Evolutionary conservation across 2,329 filamentous ascomycete genomes (phyloP), one percentile per base, ranked within the genome.

Genomic region (Verticillium tricorpus): DNA sequence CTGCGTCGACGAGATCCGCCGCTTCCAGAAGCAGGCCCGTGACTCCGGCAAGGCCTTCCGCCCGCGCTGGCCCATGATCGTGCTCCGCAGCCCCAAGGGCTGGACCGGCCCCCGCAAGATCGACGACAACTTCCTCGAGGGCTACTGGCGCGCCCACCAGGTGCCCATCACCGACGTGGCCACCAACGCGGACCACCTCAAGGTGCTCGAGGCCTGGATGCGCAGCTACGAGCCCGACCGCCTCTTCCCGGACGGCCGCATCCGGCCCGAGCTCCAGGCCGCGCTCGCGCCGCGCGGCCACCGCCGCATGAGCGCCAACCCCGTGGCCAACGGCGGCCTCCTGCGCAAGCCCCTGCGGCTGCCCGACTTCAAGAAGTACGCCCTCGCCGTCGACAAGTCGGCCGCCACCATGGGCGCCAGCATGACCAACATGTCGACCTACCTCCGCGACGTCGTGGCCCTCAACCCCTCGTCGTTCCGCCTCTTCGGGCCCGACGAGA

Each of bases 131-230:
- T 88, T 84, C 67, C 82, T 92, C 8, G 86, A 86, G 68, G 90
- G 90, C n/a, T 93, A 86, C 79, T 93, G 89, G 89, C 84, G 89
- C 54, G 80, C 90, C 19, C 90, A 93, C 71, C 90, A 93, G 74
- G 87, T 93, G 7, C 90, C 90, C 54, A 87, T 93, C 63, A 82
- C 89, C 5, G 88, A 90, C 65, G 88, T 90, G 1, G 80, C 82
- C 39, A 84, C 82, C 28, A 91, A 91, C 70, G 80, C 83, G 0
- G 78, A 82, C 15, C 87, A 91, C 63, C 78, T 93, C 61, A 85
- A 89, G 75, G 65, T 86, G 1, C 82, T 93, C 7, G 90, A 93
- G 74, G 75, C 84, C 34, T 93, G 90, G 90, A 91, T 93, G 89
- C 86, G 84, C 66, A 84, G 84, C 68, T 93, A 93, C 72, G 84